These are phyloP conservation scores for Mortierella sp. DNA, from an alignment of 371 early-diverging fungal genomes.

Conservation along the genomic window DNA sequence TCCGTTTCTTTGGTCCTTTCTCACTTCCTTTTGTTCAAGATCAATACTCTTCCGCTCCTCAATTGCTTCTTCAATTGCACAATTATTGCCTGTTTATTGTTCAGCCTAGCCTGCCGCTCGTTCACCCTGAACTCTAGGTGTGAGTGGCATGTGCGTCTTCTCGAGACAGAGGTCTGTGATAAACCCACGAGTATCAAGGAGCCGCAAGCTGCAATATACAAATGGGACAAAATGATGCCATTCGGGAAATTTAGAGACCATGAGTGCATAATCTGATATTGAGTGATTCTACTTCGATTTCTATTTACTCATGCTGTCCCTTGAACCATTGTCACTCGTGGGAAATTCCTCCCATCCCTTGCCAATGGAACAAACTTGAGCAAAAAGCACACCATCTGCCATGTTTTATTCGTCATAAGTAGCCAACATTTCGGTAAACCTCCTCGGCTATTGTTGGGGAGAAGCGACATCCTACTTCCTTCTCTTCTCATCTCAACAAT, in stretches of 20 bases:
- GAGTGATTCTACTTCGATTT: neutral
- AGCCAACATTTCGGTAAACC: neutral
- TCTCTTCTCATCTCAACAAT: neutral
- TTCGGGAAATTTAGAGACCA: slow-evolving; percentile 42
- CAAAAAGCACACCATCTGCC: neutral
- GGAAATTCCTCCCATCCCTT: neutral
- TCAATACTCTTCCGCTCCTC: no score
- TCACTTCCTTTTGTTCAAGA: no score
- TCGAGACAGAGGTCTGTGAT: neutral
- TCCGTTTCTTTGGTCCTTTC: neutral
- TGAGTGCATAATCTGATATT: slow-evolving; percentile 25
- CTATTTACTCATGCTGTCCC: neutral
- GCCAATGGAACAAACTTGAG: neutral
- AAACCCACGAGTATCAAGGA: neutral
- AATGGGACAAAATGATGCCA: slow-evolving; percentile 33
- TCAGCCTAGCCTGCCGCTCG: no score
- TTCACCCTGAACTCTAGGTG: neutral
- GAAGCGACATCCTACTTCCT: neutral
- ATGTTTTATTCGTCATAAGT: neutral
- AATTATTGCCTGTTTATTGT: neutral
- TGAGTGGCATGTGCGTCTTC: slow-evolving; percentile 19
- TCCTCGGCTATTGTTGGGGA: no score
- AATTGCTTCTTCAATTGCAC: slow-evolving; percentile 2
- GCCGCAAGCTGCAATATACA: neutral
- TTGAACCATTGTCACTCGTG: neutral